These are phyloP conservation scores for Kodamaea ohmeri DNA, from an alignment of 1,139 yeast species.

Conservation along the genomic window DNA sequence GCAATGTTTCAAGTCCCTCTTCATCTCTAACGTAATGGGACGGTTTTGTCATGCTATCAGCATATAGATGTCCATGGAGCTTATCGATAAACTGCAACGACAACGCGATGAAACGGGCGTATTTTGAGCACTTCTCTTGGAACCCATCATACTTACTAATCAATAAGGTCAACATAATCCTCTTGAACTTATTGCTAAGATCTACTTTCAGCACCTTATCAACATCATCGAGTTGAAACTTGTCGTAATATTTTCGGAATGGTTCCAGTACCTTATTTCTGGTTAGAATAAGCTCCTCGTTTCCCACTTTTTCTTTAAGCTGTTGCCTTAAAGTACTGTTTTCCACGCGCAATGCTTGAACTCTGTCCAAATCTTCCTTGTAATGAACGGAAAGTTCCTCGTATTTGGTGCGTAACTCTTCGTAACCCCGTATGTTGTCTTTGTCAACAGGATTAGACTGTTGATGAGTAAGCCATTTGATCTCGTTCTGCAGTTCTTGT, in stretches of 20 bases:
- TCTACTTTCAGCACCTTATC: slow-evolving; percentile 27
- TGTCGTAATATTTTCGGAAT: slow-evolving; percentile 26
- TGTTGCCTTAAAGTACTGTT: slow-evolving; percentile 8
- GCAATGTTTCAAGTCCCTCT: slow-evolving; percentile 14
- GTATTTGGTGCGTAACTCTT: background rate
- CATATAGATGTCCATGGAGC: slow-evolving; percentile 23
- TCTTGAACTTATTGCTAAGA: slow-evolving; percentile 30
- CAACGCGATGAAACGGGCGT: slow-evolving; percentile 26
- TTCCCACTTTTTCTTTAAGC: slow-evolving; percentile 13
- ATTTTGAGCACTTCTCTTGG: slow-evolving; percentile 24
- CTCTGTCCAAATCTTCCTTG: slow-evolving; percentile 7
- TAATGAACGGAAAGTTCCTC: background rate
- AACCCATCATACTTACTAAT: slow-evolving; percentile 28
- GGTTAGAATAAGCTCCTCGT: slow-evolving; percentile 10
- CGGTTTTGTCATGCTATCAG: slow-evolving; percentile 12
- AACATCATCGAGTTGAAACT: slow-evolving; percentile 27
- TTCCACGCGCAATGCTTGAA: slow-evolving; percentile 12
- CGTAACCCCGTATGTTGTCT: background rate
- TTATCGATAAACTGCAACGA: slow-evolving; percentile 28
- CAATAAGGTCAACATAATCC: slow-evolving; percentile 33
- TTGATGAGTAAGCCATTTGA: slow-evolving; percentile 15
- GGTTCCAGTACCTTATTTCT: slow-evolving; percentile 14
- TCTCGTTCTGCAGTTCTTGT: slow-evolving; percentile 20
- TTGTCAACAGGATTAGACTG: slow-evolving; percentile 3
- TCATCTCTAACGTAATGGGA: slow-evolving; percentile 16